These are phyloP conservation scores for Fusarium compactum DNA, from an alignment of 2,329 filamentous ascomycete species.

Conservation along the genomic window DNA sequence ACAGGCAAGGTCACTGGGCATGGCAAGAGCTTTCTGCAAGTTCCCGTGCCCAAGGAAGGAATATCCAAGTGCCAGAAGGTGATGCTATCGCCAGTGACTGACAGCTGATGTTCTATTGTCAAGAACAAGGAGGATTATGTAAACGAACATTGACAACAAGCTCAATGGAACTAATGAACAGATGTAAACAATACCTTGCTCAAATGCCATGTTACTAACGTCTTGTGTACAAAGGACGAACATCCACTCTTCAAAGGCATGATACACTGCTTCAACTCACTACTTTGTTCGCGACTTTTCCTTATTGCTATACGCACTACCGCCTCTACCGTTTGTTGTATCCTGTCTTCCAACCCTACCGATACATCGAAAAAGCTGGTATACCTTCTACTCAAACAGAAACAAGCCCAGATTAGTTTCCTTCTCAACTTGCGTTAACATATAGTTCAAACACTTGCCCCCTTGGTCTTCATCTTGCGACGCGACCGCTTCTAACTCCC, in stretches of 20 bases:
- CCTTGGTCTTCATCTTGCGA: conserved; percentile 24
- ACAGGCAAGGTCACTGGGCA: not conserved
- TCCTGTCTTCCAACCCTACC: not conserved
- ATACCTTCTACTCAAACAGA: conserved; percentile 22
- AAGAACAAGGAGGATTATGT: not conserved
- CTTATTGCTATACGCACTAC: not conserved
- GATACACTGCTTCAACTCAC: not conserved
- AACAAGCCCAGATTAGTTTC: conserved; percentile 21
- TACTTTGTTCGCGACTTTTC: not conserved
- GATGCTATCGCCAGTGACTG: conserved; percentile 19
- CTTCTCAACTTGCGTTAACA: not conserved
- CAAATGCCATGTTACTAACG: not conserved
- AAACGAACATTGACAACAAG: not conserved
- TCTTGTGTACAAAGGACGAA: not conserved
- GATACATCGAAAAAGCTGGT: conserved; percentile 25
- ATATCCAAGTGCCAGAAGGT: not conserved
- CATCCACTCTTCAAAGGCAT: not conserved
- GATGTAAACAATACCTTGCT: not conserved
- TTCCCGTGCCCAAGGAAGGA: not conserved
- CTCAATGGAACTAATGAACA: no score
- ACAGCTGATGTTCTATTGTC: not conserved
- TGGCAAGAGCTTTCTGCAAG: not conserved
- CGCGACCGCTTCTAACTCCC: conserved; percentile 47
- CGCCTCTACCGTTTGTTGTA: conserved; percentile 18
- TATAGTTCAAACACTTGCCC: conserved; percentile 31